Conservation (phyloP, 306 rosid genomes). For the Ammopiptanthus mongolicus region DNA sequence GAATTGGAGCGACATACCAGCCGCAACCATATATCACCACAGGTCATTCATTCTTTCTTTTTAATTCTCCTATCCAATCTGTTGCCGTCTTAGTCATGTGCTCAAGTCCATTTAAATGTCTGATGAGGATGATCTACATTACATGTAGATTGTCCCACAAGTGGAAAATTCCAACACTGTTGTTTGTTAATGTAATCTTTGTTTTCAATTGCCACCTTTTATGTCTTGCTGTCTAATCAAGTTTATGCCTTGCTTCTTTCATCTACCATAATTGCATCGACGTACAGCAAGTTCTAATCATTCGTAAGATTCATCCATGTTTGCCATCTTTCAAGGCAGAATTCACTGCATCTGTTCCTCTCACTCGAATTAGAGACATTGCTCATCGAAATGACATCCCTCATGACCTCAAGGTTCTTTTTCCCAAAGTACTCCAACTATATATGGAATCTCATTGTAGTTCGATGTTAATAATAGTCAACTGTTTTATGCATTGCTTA, state of each 20-base stretch:
- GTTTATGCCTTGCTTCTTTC: constrained; percentile 12
- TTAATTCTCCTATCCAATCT: background rate
- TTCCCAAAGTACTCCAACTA: background rate
- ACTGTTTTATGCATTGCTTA: constrained; percentile 14
- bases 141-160: background rate
- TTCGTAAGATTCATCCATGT: constrained; percentile 92
- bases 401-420: constrained; percentile 81
- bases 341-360: constrained; percentile 96
- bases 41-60: constrained; percentile 37
- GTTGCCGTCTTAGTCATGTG: background rate
- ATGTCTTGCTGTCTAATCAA: background rate
- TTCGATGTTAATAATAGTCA: constrained; percentile 21
- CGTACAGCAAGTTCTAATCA: constrained; percentile 70
- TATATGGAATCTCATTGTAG: constrained; percentile 2
- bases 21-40: constrained; percentile 67
- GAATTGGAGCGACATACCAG: constrained; percentile 65
- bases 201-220: background rate
- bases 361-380: constrained; percentile 95
- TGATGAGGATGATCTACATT: background rate
- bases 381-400: constrained; percentile 98
- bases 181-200: background rate
- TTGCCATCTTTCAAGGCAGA: constrained; percentile 97
- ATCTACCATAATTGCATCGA: constrained; percentile 19
- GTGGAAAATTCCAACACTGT: background rate
- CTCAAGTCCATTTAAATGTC: background rate